phyloP scores from a whole-genome alignment of 2,329 filamentous ascomycete genomes.

The Arthrobotrys conoides region DNA sequence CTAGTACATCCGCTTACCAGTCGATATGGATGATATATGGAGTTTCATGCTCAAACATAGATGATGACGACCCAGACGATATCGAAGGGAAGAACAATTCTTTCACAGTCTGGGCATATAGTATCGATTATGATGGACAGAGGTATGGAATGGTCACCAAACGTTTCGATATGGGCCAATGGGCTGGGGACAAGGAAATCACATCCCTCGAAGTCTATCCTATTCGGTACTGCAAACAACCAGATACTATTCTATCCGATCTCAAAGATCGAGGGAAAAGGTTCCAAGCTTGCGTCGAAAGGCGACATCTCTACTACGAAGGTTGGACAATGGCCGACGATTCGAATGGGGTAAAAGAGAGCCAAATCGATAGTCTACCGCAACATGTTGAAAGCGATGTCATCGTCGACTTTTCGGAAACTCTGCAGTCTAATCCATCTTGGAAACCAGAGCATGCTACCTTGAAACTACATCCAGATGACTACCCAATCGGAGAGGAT shows the following conservation, averaged over 20 bases:
- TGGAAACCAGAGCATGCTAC: constrained; percentile 67
- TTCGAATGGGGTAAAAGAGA: constrained; percentile 63
- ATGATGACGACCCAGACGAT: constrained; percentile 21
- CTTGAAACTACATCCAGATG: constrained; percentile 65
- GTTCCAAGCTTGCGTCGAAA: constrained; percentile 66
- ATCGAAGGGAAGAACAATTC: constrained; percentile 62
- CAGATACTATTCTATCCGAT: constrained; percentile 66
- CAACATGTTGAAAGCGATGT: constrained; percentile 68
- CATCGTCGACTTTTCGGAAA: constrained; percentile 68
- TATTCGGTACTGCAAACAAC: constrained; percentile 67
- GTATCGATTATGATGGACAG: constrained; percentile 68
- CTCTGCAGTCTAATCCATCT: constrained; percentile 67
- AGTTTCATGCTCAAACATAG: constrained; percentile 2
- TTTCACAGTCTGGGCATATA: constrained; percentile 68
- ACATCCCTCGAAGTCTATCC: constrained; percentile 67
- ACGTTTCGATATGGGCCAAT: constrained; percentile 67
- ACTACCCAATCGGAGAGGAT: constrained; percentile 35
- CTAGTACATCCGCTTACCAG: background rate
- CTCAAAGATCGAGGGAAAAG: constrained; percentile 66
- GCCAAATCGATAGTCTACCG: constrained; percentile 66
- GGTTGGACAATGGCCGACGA: constrained; percentile 67
- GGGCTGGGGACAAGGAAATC: constrained; percentile 67
- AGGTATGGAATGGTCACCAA: constrained; percentile 67
- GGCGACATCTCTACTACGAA: constrained; percentile 68
- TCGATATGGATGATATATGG: constrained; percentile 12